Conservation (phyloP, 176 grass and related monocot genomes). For the Avena atlantica region DNA sequence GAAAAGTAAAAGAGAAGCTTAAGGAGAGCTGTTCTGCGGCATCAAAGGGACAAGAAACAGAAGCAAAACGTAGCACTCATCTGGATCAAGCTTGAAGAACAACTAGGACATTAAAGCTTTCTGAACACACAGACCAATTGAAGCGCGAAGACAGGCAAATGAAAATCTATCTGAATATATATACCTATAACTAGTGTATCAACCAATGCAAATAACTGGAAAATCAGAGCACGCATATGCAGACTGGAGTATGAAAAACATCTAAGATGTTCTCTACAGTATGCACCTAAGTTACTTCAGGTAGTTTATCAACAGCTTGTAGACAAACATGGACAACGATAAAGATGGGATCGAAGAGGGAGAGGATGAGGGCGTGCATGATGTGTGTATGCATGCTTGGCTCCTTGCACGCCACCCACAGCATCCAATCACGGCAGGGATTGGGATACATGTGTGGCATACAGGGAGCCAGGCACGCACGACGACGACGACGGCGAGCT, state of each 20-base stretch:
- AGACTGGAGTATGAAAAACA: constrained; percentile 20
- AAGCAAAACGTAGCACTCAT: background rate
- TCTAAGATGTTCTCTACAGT: background rate
- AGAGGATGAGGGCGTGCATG: background rate
- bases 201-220: constrained; percentile 1
- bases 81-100: constrained; percentile 28
- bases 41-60: background rate
- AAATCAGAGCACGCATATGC: background rate
- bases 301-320: background rate
- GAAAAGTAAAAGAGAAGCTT: background rate
- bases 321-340: background rate
- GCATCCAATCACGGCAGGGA: constrained; percentile 76
- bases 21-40: background rate
- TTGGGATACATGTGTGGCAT: constrained; percentile 99
- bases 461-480: constrained; percentile 99
- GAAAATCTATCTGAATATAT: background rate
- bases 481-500: background rate
- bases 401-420: constrained; percentile 99
- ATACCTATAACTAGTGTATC: background rate
- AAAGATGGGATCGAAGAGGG: constrained; percentile 1
- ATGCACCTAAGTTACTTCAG: background rate
- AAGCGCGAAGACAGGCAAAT: background rate
- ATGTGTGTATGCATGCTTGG: constrained; percentile 81
- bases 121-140: constrained; percentile 1
- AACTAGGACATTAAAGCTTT: background rate